Conservation (phyloP, 2,329 filamentous ascomycete genomes). For the Apiospora phragmitis region DNA sequence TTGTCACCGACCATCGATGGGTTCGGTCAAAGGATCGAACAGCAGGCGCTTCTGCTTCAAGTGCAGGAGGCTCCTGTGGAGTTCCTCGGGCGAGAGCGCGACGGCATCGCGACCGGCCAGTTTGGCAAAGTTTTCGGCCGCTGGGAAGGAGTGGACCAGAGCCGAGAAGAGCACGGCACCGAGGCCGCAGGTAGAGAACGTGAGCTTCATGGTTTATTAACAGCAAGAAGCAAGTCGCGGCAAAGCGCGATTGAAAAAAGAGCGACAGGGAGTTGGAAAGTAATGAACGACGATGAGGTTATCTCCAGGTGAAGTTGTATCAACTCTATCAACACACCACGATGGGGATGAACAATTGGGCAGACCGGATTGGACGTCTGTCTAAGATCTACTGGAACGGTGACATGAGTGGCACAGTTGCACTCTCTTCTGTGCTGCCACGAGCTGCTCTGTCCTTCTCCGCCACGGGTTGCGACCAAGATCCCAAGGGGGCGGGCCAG, state of each 20-base stretch:
- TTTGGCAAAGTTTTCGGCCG: slow-evolving; percentile 21
- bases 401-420: not conserved
- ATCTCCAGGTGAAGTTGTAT: not conserved
- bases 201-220: slow-evolving; percentile 5
- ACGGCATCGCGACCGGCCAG: slow-evolving; percentile 16
- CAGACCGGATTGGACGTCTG: not conserved
- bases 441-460: not conserved
- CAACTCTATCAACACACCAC: not conserved
- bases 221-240: not conserved
- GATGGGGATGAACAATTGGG: not conserved
- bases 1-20: slow-evolving; percentile 18
- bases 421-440: not conserved
- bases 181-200: slow-evolving; percentile 2
- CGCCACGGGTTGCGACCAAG: slow-evolving; percentile 3
- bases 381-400: not conserved
- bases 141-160: slow-evolving; percentile 19
- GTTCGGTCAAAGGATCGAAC: slow-evolving; percentile 19
- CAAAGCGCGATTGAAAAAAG: not conserved
- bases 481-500: slow-evolving; percentile 1
- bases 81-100: slow-evolving; percentile 13
- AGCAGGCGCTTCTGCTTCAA: slow-evolving; percentile 20
- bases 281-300: not conserved
- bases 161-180: slow-evolving; percentile 10
- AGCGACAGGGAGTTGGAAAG: slow-evolving; percentile 9
- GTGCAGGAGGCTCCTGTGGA: slow-evolving; percentile 15